Conservation (phyloP, 2,329 filamentous ascomycete genomes). For the Aspergillus piperis region DNA sequence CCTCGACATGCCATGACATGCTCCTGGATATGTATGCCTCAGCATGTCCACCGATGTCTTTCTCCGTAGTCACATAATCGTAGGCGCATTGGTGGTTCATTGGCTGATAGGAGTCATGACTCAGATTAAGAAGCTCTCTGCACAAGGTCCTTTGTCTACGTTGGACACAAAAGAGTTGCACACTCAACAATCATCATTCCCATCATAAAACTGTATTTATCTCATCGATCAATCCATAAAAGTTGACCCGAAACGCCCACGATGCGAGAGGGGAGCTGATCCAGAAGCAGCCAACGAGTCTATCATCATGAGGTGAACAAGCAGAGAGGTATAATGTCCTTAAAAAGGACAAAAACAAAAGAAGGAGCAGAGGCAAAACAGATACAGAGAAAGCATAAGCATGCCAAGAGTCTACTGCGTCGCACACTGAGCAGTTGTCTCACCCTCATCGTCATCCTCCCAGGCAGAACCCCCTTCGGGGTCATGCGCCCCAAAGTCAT, state of each 20-base stretch:
- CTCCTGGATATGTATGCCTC: too few species aligned
- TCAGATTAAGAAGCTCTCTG: not conserved
- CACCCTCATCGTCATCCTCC: constrained; percentile 52
- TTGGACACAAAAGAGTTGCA: too few species aligned
- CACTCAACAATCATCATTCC: not conserved
- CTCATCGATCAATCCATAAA: constrained; percentile 5
- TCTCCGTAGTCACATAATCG: too few species aligned
- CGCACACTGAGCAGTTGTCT: constrained; percentile 49
- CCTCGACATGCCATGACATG: too few species aligned
- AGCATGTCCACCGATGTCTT: too few species aligned
- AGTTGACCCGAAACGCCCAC: constrained; percentile 28
- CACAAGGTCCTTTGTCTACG: not conserved
- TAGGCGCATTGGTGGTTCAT: too few species aligned
- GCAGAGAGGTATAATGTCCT: constrained; percentile 14
- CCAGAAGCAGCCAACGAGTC: constrained; percentile 21
- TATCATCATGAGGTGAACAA: constrained; percentile 20
- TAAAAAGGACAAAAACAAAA: constrained; percentile 6
- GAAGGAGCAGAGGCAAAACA: constrained; percentile 5
- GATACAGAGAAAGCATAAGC: constrained; percentile 9
- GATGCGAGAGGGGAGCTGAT: constrained; percentile 28
- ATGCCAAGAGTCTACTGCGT: constrained; percentile 43
- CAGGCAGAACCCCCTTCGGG: constrained; percentile 45
- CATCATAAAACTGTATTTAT: not conserved
- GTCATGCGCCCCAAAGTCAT: constrained; percentile 60
- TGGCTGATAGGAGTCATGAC: not conserved